Conservation (phyloP, 2,329 filamentous ascomycete species). For the Aspergillus fischeri region DNA sequence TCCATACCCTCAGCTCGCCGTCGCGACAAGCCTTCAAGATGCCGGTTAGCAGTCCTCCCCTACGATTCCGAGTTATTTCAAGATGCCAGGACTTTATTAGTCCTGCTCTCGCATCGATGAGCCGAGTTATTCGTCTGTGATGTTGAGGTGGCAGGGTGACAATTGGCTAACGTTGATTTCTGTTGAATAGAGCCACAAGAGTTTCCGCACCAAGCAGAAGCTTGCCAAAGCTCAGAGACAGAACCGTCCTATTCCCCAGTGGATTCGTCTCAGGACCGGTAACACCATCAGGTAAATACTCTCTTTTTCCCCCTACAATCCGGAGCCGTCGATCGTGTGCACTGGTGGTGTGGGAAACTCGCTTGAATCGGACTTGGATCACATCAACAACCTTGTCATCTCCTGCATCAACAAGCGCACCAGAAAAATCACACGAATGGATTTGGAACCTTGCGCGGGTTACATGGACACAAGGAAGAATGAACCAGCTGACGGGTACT, state of each 20-base stretch:
- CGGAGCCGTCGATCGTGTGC: neutral
- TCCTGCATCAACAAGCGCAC: neutral
- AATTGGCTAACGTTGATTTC: slow-evolving; percentile 9
- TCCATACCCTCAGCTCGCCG: slow-evolving; percentile 37
- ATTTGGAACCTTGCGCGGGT: neutral
- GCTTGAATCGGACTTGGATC: neutral
- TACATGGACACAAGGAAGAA: neutral
- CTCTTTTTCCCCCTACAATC: slow-evolving; percentile 2
- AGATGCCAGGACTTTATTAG: neutral
- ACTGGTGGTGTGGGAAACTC: neutral
- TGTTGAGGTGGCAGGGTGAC: neutral
- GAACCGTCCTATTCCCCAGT: slow-evolving; percentile 99
- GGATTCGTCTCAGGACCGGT: slow-evolving; percentile 96
- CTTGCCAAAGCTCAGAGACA: slow-evolving; percentile 99
- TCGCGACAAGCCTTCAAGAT: slow-evolving; percentile 49
- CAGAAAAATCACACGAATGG: neutral
- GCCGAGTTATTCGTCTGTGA: neutral
- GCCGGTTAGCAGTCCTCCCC: slow-evolving; percentile 44
- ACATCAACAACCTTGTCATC: neutral
- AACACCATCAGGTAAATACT: slow-evolving; percentile 96
- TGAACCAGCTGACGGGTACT: slow-evolving; percentile 11
- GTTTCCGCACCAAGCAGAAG: slow-evolving; percentile 99
- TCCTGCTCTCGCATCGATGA: neutral
- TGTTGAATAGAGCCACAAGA: slow-evolving; percentile 83
- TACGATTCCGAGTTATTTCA: neutral